phyloP scores from a whole-genome alignment of 495 filamentous ascomycete species.

The Talaromyces trachyspermus region DNA sequence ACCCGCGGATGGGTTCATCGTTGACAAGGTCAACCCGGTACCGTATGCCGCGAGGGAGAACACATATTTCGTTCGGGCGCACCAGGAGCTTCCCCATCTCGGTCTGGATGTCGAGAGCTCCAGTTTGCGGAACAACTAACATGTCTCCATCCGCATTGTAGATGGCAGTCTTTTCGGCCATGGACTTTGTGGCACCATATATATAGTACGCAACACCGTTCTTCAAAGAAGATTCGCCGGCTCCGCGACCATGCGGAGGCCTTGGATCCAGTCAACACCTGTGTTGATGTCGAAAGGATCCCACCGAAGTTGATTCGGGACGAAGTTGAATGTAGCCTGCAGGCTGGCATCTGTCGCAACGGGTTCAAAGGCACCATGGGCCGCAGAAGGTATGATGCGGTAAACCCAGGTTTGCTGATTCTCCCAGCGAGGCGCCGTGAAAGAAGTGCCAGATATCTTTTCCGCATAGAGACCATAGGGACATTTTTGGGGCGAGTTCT shows the following conservation, averaged over 20 bases:
- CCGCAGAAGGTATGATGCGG: slow-evolving; percentile 74
- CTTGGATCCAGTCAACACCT: slow-evolving; percentile 69
- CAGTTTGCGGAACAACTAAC: slow-evolving; percentile 42
- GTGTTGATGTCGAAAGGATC: slow-evolving; percentile 75
- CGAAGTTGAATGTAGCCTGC: slow-evolving; percentile 49
- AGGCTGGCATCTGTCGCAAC: slow-evolving; percentile 36
- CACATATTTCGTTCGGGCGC: slow-evolving; percentile 40
- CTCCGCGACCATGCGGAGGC: slow-evolving; percentile 72
- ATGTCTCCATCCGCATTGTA: slow-evolving; percentile 46
- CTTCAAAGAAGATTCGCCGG: slow-evolving; percentile 77
- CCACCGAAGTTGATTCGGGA: slow-evolving; percentile 88
- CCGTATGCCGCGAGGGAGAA: slow-evolving; percentile 41
- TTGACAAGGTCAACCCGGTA: slow-evolving; percentile 39
- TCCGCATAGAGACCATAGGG: slow-evolving; percentile 82
- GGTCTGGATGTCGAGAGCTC: slow-evolving; percentile 42
- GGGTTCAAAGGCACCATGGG: slow-evolving; percentile 65
- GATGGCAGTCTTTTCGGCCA: slow-evolving; percentile 51
- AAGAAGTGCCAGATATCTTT: slow-evolving; percentile 89
- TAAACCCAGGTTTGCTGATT: slow-evolving; percentile 94
- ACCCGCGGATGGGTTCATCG: slow-evolving; percentile 40
- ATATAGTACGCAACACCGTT: slow-evolving; percentile 73
- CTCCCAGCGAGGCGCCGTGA: slow-evolving; percentile 84
- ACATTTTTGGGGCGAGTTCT: slow-evolving; percentile 85
- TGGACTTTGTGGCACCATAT: slow-evolving; percentile 73
- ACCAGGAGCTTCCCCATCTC: slow-evolving; percentile 42